These are phyloP conservation scores for Sporothrix inflata DNA, from an alignment of 2,329 filamentous ascomycete species.

Conservation along the genomic window DNA sequence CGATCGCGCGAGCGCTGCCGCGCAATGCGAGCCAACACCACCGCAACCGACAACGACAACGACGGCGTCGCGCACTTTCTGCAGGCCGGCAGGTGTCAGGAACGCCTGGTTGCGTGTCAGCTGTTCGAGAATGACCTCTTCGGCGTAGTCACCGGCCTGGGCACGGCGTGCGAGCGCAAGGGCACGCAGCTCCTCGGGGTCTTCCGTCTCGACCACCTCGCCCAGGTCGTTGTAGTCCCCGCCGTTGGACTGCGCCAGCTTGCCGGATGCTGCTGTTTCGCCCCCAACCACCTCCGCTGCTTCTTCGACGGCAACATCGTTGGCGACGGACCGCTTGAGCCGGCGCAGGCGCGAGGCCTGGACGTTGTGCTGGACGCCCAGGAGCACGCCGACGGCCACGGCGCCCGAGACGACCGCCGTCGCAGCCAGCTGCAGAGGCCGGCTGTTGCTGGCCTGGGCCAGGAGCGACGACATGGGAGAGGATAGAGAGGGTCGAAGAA, in stretches of 20 bases:
- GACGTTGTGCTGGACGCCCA: slow-evolving; percentile 65
- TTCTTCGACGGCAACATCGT: slow-evolving; percentile 39
- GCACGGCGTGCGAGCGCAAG: slow-evolving; percentile 62
- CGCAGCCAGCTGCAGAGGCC: slow-evolving; percentile 65
- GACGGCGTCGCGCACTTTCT: slow-evolving; percentile 77
- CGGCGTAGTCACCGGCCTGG: slow-evolving; percentile 66
- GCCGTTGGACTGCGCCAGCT: neutral
- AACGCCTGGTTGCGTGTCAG: slow-evolving; percentile 92
- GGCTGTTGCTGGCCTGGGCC: slow-evolving; percentile 49
- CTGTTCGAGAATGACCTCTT: slow-evolving; percentile 90
- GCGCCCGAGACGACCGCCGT: slow-evolving; percentile 70
- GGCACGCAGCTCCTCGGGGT: slow-evolving; percentile 65
- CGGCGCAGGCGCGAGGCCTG: slow-evolving; percentile 57
- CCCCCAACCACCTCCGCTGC: neutral
- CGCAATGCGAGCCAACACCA: slow-evolving; percentile 91
- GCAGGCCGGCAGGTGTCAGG: slow-evolving; percentile 77
- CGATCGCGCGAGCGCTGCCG: slow-evolving; percentile 82
- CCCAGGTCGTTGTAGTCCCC: neutral
- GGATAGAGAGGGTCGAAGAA: neutral
- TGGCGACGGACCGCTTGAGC: slow-evolving; percentile 62
- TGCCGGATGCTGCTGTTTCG: neutral
- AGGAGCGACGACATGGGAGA: slow-evolving; percentile 46
- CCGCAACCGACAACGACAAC: slow-evolving; percentile 91
- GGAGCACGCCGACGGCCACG: slow-evolving; percentile 61
- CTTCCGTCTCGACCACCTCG: slow-evolving; percentile 56